Base-by-base conservation (phyloP, 192 early-diverging fungal species). In the Pecoramyces ruminantium region DNA sequence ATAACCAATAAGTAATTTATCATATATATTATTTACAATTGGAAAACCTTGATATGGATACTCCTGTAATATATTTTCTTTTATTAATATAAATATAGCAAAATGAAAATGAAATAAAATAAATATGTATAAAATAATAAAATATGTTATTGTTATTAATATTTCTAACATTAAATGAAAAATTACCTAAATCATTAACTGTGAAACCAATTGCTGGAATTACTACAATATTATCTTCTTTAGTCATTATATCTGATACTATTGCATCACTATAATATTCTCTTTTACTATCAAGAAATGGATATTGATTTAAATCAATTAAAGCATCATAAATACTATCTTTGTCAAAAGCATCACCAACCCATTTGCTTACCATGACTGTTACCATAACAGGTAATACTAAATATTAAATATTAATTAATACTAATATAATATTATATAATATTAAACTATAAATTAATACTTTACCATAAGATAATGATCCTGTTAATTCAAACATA, bases 401-500 rank as follows among this genome's bases (percentile, higher is more conserved):
- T 81, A 82, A n/a, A n/a, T n/a, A n/a, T n/a, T n/a, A n/a, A n/a
- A n/a, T n/a, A n/a, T n/a, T n/a, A n/a, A n/a, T n/a, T n/a, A n/a
- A n/a, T n/a, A n/a, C n/a, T n/a, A n/a, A n/a, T n/a, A n/a, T n/a
- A n/a, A n/a, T n/a, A n/a, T n/a, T n/a, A n/a, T n/a, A n/a, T n/a
- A n/a, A n/a, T n/a, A n/a, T n/a, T n/a, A n/a, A n/a, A n/a, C n/a
- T 82, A 29, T 93, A 85, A 94, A 94, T 96, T 29, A 92, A 94
- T 2, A 96, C 96, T 42, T 97, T 82, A 38, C 97, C 94, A 83
- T 99, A 98, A 77, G 94, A 96, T 58, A 99, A 87, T 4, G 95
- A 94, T 5, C 96, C 98, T 21, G 97, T 99, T 77, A 99, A 88
- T 85, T 99, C 98, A 86, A 99, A 99, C 97, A 99, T 97, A 38